Evolutionary conservation across 345 rosid species (phyloP), one percentile per base, ranked within the genome.

Genomic region (Carallia brachiata): DNA sequence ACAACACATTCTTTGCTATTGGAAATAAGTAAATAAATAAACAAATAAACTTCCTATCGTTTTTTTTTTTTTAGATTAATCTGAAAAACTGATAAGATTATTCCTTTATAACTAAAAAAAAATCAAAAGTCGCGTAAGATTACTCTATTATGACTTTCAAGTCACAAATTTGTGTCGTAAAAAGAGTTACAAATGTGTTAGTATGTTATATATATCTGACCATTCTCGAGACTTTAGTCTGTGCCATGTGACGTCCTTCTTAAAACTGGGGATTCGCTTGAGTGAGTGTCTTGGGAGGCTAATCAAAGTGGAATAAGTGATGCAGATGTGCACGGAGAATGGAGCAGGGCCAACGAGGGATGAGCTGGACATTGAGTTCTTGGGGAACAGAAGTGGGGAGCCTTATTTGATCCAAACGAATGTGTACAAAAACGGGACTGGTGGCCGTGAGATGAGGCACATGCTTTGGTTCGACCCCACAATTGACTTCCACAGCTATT

Each of bases 391-490:
- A 75, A 90, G 83, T 3, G 98, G 99, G 30, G 69, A 95, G 31
- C 99, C 99, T 0, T 95, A 92, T 67, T 65, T 95, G 60, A 84
- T 95, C 36, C 99, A 95, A 67, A 95, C 99, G 63, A 95, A 95
- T 74, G 83, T 95, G 36, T 95, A 80, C 78, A 95, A 95, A 73
- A 88, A 90, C 57, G 99, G 99, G n/a, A 86, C 85, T 31, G 99
- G 99, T 2, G 61, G 65, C 36, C 86, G 99, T 6, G 99, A 94
- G 81, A 94, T 94, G 98, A 79, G 97, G 67, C 97, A 94, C 84
- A 61, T 78, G 64, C 96, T 94, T 10, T 94, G 99, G 97, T 95
- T 95, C 77, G 99, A 95, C 67, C 97, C 97, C 13, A 95, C 99
- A 8, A 83, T 80, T 72, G 99, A 90, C 0, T 92, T 70, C 70